Conservation (phyloP, 257 asterid genomes). For the Plantago elongata region DNA sequence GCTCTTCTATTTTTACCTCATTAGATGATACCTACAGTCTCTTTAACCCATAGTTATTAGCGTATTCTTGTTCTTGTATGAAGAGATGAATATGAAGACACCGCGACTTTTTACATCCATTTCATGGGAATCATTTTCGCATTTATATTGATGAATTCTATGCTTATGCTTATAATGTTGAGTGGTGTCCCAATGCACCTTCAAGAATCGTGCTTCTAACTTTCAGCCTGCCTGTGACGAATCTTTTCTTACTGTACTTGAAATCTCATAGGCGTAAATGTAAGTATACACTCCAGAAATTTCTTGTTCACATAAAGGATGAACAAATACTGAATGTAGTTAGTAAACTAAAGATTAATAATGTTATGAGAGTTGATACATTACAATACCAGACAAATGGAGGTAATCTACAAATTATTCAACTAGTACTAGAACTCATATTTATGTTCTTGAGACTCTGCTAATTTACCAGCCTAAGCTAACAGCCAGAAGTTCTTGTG, state of each 20-base stretch:
- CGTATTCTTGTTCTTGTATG: constrained; percentile 18
- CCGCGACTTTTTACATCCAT: constrained; percentile 6
- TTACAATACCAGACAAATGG: background rate
- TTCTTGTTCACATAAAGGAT: no score
- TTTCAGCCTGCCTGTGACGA: no score
- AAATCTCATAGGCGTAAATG: no score
- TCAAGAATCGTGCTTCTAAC: no score
- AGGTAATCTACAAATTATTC: constrained; percentile 24
- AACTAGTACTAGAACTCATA: background rate
- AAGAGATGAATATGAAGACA: constrained; percentile 23
- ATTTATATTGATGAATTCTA: background rate
- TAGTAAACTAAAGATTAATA: constrained; percentile 1
- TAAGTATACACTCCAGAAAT: background rate
- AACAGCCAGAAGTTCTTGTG: constrained; percentile 95
- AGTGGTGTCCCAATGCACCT: background rate
- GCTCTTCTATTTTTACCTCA: background rate
- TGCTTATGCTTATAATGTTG: background rate
- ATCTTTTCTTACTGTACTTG: no score
- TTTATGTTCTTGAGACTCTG: background rate
- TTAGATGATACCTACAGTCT: background rate
- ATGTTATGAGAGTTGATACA: constrained; percentile 4
- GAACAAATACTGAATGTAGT: background rate
- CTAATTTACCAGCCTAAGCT: constrained; percentile 34
- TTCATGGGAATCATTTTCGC: constrained; percentile 11
- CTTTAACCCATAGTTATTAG: constrained; percentile 23